Evolutionary conservation across 495 filamentous ascomycete species (phyloP).

Genomic region (Aspergillus nanangensis): DNA sequence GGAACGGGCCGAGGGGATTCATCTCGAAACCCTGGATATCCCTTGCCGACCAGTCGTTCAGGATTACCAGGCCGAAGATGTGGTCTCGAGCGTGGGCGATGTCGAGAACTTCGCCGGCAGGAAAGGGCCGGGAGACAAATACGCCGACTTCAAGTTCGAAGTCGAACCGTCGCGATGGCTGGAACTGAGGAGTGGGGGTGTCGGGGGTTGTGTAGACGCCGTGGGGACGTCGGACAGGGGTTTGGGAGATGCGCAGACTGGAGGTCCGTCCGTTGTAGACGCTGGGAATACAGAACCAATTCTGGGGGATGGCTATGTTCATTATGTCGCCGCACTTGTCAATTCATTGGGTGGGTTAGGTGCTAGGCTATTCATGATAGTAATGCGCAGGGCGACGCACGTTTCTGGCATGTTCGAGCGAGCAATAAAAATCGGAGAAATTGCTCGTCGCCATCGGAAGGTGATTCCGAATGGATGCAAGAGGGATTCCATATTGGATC

Average conservation of each 20-base stretch:
- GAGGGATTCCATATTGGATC: slow-evolving; percentile 39
- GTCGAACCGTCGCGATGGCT: slow-evolving; percentile 60
- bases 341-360: not conserved
- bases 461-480: slow-evolving; percentile 54
- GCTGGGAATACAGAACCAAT: slow-evolving; percentile 30
- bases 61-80: slow-evolving; percentile 76
- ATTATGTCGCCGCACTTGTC: slow-evolving; percentile 10
- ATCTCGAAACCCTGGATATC: slow-evolving; percentile 34
- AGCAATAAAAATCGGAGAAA: slow-evolving; percentile 78
- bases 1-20: slow-evolving; percentile 30
- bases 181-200: slow-evolving; percentile 49
- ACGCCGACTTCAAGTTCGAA: slow-evolving; percentile 77
- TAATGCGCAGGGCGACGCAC: slow-evolving; percentile 1
- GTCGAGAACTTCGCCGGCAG: slow-evolving; percentile 12
- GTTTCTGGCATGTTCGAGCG: slow-evolving; percentile 22
- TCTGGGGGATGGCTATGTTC: not conserved
- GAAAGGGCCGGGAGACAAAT: slow-evolving; percentile 51
- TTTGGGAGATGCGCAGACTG: slow-evolving; percentile 62
- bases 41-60: slow-evolving; percentile 73
- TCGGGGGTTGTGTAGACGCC: slow-evolving; percentile 31
- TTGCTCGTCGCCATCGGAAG: slow-evolving; percentile 73
- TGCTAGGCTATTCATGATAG: not conserved
- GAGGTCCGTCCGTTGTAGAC: slow-evolving; percentile 75
- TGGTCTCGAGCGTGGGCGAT: slow-evolving; percentile 33
- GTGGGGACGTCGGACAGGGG: slow-evolving; percentile 57